Base-by-base conservation (phyloP, 2,329 filamentous ascomycete genomes). In the Lasiodiplodia sp. region DNA sequence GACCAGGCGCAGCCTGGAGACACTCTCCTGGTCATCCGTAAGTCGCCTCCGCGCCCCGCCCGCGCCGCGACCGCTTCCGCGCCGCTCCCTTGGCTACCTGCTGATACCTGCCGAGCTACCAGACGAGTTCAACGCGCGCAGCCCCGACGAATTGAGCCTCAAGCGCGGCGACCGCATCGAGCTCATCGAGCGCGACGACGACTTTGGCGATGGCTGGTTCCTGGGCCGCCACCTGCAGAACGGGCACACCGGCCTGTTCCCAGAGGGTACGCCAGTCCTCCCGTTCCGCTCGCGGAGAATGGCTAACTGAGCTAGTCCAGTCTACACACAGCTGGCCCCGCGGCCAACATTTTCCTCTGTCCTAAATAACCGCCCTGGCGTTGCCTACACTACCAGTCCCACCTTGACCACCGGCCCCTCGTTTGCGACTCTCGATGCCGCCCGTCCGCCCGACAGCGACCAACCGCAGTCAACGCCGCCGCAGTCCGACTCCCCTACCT, bases 101-200 rank as follows among this genome's bases (percentile, higher is more conserved):
- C 70, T 71, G 58, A 69, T 65, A 31, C 28, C 40, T 51, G 62
- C 52, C n/a, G 56, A 37, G 53, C 37, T 7, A 51, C 66, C 73
- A 97, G 93, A 99, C 82, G 94, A 97, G 81, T 98, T 99, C 79
- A 85, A 90, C 73, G 94, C 95, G 69, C 90, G 96, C 73, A 96
- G 94, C 80, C 91, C 92, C 69, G 96, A 99, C 82, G 96, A 99
- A 85, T 86, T 99, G 76, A 96, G 89, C 74, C 86, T 99, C 72
- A 85, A 88, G 67, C 96, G 96, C 77, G 94, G 92, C 74, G 92
- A 96, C 75, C 89, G 91, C 71, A 91, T 96, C 70, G 91, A 95
- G 82, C 83, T 96, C 71, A 88, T 95, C 71, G 92, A 96, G 81
- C 87, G 92, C 75, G 92, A 96, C 78, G 92, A 96, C 78, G 92